Evolutionary conservation across 2,329 filamentous ascomycete genomes (phyloP), one percentile per base, ranked within the genome.

Genomic region (Stagonosporopsis rhizophila): DNA sequence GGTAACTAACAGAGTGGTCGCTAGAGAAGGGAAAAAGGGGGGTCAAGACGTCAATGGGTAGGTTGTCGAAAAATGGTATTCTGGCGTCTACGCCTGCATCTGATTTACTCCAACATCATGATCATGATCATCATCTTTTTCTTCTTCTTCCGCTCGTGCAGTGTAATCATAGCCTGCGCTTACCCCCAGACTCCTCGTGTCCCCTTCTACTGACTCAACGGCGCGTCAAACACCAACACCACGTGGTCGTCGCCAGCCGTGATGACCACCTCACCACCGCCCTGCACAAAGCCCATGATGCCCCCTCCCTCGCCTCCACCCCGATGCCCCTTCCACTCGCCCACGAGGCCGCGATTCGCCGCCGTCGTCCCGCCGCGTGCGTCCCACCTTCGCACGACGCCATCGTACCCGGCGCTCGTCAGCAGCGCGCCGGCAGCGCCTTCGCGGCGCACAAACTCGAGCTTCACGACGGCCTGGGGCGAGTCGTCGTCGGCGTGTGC

Each of bases 391-490:
- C 91, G 83, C 19, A 99, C 86, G 0, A 93, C 92, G 17, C 95
- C 94, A 70, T 99, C 95, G 83, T 97, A 91, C 8, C 95, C 95
- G 65, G 89, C 93, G 61, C 87, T 91, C 2, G 94, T 98, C 49
- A 98, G 80, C 59, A 96, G 72, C 87, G 86, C 94, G n/a, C 69
- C 68, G 4, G 75, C 74, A 2, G 72, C 42, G 1, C 71, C 71
- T 41, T 75, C 65, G 30, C 64, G 79, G 71, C 81, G 81, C 56
- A 96, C 85, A 70, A 96, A 99, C 58, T 97, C 92, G 4, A 98
- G 87, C 78, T 96, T 94, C 59, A 98, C 94, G 19, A 99, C 91
- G 1, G 91, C 89, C 69, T 89, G 89, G n/a, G 91, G 90, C 62
- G 93, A 90, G 71, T 93, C 72, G 22, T 77, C 73, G 39, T 77